A percentile compares a stretch with the other conserved stretches of the same genome.
Conservation (phyloP, 2,329 filamentous ascomycete species). For the Colletotrichum cordylinicola region DNA sequence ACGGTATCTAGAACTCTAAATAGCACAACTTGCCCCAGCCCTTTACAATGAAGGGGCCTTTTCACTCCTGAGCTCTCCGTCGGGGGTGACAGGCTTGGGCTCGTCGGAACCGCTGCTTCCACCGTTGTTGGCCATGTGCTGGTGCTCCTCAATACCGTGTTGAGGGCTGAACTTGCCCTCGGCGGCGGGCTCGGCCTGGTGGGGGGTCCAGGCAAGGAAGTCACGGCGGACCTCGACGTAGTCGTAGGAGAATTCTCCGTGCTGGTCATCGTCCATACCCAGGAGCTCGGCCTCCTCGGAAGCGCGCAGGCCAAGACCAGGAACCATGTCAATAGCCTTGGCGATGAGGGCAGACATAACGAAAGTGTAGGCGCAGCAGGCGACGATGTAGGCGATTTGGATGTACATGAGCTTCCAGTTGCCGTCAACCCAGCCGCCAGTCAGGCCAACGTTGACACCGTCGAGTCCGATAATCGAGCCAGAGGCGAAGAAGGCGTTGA, state of each 20-base stretch:
- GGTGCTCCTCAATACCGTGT: conserved; percentile 75
- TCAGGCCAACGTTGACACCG: conserved; percentile 72
- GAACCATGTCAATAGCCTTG: conserved; percentile 75
- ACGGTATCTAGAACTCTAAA: conserved; percentile 5
- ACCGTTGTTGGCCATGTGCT: conserved; percentile 37
- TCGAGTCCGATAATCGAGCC: conserved; percentile 77
- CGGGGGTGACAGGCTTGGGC: conserved; percentile 14
- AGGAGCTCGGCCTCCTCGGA: conserved; percentile 83
- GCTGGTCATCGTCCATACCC: conserved; percentile 89
- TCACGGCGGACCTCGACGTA: conserved; percentile 89
- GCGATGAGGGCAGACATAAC: conserved; percentile 76
- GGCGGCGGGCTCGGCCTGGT: conserved; percentile 67
- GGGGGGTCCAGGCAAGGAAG: conserved; percentile 87
- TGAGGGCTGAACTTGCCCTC: conserved; percentile 67
- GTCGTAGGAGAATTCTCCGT: conserved; percentile 89
- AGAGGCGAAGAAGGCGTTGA: conserved; percentile 76
- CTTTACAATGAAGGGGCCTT: conserved; percentile 15
- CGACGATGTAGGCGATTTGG: conserved; percentile 78
- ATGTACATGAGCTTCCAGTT: conserved; percentile 79
- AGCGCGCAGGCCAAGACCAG: conserved; percentile 80
- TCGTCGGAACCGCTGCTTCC: conserved; percentile 16
- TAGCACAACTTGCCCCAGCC: not conserved
- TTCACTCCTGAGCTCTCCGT: conserved; percentile 16
- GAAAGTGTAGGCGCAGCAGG: conserved; percentile 72
- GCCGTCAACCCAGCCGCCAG: conserved; percentile 77